Evolutionary conservation across 306 rosid species (phyloP), one percentile per base, ranked within the genome.

Genomic region (Bauhinia variegata): DNA sequence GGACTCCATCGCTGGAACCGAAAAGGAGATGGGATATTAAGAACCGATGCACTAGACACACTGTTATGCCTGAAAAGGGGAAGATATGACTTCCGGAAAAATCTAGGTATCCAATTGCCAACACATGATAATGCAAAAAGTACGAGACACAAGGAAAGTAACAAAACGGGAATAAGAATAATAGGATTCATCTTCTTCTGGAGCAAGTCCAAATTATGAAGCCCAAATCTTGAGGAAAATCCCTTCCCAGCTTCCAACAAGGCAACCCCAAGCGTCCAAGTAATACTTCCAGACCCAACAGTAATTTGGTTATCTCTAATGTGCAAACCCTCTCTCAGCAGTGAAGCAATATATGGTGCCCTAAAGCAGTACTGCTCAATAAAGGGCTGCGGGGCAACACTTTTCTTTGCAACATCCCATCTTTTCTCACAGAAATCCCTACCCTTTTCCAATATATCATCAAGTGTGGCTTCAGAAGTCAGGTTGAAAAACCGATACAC

Each of bases 241-340:
- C 81, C 78, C 65, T 83, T 84, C 56, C 97, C 98, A 67, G 97
- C 98, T 76, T 93, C 98, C 70, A 88, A 75, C 62, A 93, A 80
- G 64, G 96, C 92, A 86, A 93, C 97, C 76, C 97, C 98, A 54
- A 88, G 95, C 8, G 98, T 89, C 98, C 98, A 93, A 32, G 98
- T 93, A 52, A 87, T 89, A 78, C 87, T 88, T 69, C 98, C 98
- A 49, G 97, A 93, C 73, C 96, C 98, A 75, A 93, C 89, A 64
- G 71, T 65, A 68, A 93, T 66, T 59, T 89, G 88, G 53, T 74
- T 55, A 77, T 89, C 96, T 17, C 71, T 78, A 71, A 93, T 89
- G 78, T 84, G 96, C 87, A 93, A 85, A 67, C 98, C 97, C 68
- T 88, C 87, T 78, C 97, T 88, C 58, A 93, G 82, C 52, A 93